Evolutionary conservation across 805 yeast genomes (phyloP).

Genomic region (Nakazawaea ishiwadae): DNA sequence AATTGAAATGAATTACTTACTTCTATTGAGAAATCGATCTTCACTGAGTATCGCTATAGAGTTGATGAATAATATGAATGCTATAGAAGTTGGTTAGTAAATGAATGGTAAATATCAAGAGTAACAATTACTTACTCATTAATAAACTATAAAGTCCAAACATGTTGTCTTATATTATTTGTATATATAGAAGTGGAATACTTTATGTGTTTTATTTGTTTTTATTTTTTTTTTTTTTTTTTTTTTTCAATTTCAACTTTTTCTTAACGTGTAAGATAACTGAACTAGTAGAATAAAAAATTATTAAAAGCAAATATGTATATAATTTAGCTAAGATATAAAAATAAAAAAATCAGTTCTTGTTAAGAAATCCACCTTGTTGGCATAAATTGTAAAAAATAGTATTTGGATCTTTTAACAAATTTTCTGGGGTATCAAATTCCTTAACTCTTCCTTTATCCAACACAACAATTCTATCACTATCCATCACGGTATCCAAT

Average conservation of each 20-base stretch:
- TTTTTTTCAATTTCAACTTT: not conserved
- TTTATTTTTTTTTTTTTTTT: not conserved
- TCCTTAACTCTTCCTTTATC: slow-evolving; percentile 75
- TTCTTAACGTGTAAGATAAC: not conserved
- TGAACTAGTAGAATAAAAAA: not conserved
- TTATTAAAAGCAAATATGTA: too few species aligned
- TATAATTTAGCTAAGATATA: too few species aligned
- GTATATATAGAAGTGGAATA: not conserved
- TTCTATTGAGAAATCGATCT: slow-evolving; percentile 53
- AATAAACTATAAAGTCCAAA: slow-evolving; percentile 12
- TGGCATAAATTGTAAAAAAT: slow-evolving; percentile 77
- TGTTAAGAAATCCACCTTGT: slow-evolving; percentile 57
- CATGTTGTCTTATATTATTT: not conserved
- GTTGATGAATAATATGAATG: slow-evolving; percentile 46
- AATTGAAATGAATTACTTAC: too few species aligned
- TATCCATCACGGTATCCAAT: slow-evolving; percentile 76
- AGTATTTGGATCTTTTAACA: slow-evolving; percentile 62
- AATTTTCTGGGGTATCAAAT: slow-evolving; percentile 64
- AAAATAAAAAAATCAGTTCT: too few species aligned
- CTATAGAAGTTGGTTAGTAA: slow-evolving; percentile 15
- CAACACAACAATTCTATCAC: slow-evolving; percentile 70
- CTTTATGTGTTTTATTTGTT: not conserved
- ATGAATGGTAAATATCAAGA: not conserved
- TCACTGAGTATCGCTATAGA: slow-evolving; percentile 58
- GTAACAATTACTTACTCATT: slow-evolving; percentile 2